Conservation (phyloP, 2,329 filamentous ascomycete species). For the Fonsecaea pedrosoi region DNA sequence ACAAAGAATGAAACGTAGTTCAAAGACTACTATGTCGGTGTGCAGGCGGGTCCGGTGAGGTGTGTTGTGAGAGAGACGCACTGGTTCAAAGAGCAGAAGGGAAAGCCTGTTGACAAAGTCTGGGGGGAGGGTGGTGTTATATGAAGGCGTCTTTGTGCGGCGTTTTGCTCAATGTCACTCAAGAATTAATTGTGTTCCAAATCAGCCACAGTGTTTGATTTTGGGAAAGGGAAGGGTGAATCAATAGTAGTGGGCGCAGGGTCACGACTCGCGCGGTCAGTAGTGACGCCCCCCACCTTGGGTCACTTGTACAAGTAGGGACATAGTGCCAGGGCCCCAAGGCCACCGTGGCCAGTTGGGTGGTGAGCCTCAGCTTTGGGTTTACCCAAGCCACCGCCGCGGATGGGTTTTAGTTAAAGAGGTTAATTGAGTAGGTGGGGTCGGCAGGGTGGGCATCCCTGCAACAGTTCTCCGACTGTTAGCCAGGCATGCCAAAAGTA, state of each 20-base stretch:
- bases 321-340: not conserved
- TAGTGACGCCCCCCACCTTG: not conserved
- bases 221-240: not conserved
- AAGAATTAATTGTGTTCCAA: conserved; percentile 1
- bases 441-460: not conserved
- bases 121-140: conserved; percentile 16
- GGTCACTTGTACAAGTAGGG: not conserved
- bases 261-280: not conserved
- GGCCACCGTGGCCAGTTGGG: not conserved
- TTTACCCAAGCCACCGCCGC: not conserved
- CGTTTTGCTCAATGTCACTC: conserved; percentile 9
- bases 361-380: not conserved
- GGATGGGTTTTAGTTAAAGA: not conserved
- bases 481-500: no score
- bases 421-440: not conserved
- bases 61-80: conserved; percentile 1
- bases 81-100: conserved; percentile 32
- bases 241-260: not conserved
- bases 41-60: not conserved
- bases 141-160: conserved; percentile 10
- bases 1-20: conserved; percentile 32
- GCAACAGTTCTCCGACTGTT: no score
- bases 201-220: conserved; percentile 18
- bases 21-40: conserved; percentile 23
- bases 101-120: conserved; percentile 5